Evolutionary conservation across 805 yeast species (phyloP), one percentile per base, ranked within the genome.

Genomic region (Scheffersomyces ergatensis): DNA sequence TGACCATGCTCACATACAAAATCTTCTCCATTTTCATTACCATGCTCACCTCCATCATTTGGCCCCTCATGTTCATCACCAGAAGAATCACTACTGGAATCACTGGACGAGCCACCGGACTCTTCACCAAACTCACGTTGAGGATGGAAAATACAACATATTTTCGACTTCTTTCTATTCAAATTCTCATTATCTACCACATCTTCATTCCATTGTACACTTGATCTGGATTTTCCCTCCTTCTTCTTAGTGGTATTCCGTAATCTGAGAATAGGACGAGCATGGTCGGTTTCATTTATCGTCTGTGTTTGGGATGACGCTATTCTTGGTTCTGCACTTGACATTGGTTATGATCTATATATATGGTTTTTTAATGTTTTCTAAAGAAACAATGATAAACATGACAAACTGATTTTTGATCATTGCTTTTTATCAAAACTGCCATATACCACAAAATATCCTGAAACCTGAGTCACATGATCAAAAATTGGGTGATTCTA

Each of bases 181-280:
- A 92, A 70, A 57, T 85, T 64, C 63, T 92, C 99, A 60, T 92
- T 92, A 60, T 92, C 98, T 3, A 93, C 74, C 3, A 88, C 90
- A 34, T 82, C 95, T 29, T 84, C 86, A 5, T 82, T 72, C 97
- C 97, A 92, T 38, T 80, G 72, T 0, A 92, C 97, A 33, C 77
- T 70, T 8, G 80, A 73, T 38, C 72, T 63, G 54, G 48, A 51
- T 60, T 46, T 56, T 4, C 23, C 20, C 14, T 18, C 19, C 21
- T 33, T 32, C 15, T 32, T 27, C 23, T 39, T 36, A 19, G 36
- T 35, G 16, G 21, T 44, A 18, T 32, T 14, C 33, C 54, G 42
- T 18, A 56, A 47, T 41, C 43, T 55, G 38, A 56, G 50, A 30
- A 50, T 45, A 12, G 54, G 49, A 18, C 26, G 39, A 5, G 39